Evolutionary conservation across 495 filamentous ascomycete genomes (phyloP), one percentile per base, ranked within the genome.

Genomic region (Neurospora sp.): DNA sequence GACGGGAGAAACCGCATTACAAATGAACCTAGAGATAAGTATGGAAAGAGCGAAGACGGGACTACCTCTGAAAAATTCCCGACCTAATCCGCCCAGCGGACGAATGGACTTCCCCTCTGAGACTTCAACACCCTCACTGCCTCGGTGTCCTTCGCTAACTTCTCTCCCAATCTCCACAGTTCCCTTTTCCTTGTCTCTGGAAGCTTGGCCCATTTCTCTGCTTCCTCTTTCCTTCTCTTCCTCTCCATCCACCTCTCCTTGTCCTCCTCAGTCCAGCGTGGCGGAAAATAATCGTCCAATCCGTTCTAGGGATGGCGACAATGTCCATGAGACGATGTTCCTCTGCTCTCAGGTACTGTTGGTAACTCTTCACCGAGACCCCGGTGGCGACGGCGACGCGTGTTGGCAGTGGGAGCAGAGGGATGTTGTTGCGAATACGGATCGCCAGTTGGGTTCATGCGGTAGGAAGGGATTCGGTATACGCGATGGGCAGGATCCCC

Each of bases 351-450:
- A 0, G 24, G 0, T 8, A 31, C 24, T 1, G 13, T 31, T 31
- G 2, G 2, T 59, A 17, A 1, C 11, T 17, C 48, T 1, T 59
- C 24, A 31, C 1, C 24, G 1, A 15, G 1, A 59, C 5, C 24
- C 10, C 48, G 48, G 5, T 24, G 48, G 5, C 48, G 48, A 31
- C 13, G 48, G 24, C 48, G 48, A 59, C 48, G 48, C 48, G 8
- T 59, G 1, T 59, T 31, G 2, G 48, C 48, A 5, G 2, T 17
- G 0, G 48, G 48, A 3, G 0, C 24, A 59, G 48, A 13, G 13
- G 0, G 0, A 31, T 15, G 24, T 6, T 8, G 48, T 59, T 0
- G 24, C 13, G 24, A 0, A 28, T 15, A 17, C 0, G 24, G 21
- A 28, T 59, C 13, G 48, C 0, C 21, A 13, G 5, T 17, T 59